These are phyloP conservation scores for Erysimum cheiri DNA, from an alignment of 441 rosid species.

Conservation along the genomic window DNA sequence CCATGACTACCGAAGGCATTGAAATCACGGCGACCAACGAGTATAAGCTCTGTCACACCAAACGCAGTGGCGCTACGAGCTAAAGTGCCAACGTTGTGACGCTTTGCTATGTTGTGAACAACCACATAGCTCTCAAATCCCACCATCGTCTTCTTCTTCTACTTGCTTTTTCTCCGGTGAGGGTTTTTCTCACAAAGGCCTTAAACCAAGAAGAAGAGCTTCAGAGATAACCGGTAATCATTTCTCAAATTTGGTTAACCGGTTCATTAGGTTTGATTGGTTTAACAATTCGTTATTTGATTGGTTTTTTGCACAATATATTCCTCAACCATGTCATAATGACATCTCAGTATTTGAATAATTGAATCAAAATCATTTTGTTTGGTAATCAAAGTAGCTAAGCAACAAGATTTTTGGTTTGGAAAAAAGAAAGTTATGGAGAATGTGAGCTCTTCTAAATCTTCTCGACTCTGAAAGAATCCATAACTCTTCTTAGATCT, in stretches of 20 bases:
- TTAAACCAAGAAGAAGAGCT: neutral
- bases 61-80: constrained; percentile 94
- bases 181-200: constrained; percentile 17
- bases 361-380: constrained; percentile 5
- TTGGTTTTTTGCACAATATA: neutral
- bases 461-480: constrained; percentile 85
- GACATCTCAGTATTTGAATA: constrained; percentile 8
- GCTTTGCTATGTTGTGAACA: constrained; percentile 94
- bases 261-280: neutral
- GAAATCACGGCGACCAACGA: constrained; percentile 93
- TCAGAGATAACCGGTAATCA: constrained; percentile 18
- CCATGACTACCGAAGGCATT: constrained; percentile 97
- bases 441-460: constrained; percentile 40
- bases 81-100: constrained; percentile 92
- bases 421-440: neutral
- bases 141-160: constrained; percentile 45
- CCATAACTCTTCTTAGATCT: constrained; percentile 84
- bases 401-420: constrained; percentile 3
- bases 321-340: constrained; percentile 12
- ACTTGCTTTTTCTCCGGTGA: neutral
- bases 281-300: no score
- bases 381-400: constrained; percentile 1
- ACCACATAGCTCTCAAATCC: constrained; percentile 81
- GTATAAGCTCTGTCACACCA: constrained; percentile 84
- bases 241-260: neutral